Evolutionary conservation across 257 asterid species (phyloP).

Genomic region (Paraleonurus japonicus): DNA sequence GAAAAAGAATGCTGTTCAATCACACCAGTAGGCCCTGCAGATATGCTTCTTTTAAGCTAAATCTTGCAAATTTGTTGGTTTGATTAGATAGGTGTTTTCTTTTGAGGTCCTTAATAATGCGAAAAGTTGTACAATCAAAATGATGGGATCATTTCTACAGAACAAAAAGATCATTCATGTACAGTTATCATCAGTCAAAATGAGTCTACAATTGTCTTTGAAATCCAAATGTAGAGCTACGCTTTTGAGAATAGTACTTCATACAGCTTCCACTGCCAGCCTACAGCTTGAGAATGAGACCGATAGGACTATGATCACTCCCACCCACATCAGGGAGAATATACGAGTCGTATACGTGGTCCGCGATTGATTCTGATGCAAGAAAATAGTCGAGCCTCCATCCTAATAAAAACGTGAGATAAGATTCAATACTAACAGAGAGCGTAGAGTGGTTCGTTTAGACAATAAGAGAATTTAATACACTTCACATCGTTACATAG

Average conservation of each 20-base stretch:
- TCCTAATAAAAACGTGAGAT: slow-evolving; percentile 41
- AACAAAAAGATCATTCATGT: slow-evolving; percentile 4
- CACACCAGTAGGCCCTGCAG: neutral
- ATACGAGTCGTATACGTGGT: slow-evolving; percentile 73
- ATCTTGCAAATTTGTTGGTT: neutral
- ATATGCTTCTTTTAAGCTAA: neutral
- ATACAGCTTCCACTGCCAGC: neutral
- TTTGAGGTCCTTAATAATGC: neutral
- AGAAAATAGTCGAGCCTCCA: slow-evolving; percentile 98
- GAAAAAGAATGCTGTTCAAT: neutral
- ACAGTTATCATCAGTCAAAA: neutral
- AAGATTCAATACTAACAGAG: neutral
- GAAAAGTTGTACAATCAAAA: neutral
- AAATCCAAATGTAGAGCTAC: neutral
- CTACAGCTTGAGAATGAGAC: slow-evolving; percentile 74
- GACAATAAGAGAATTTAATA: neutral
- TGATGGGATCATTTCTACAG: neutral
- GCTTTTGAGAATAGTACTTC: neutral
- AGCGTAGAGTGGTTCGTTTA: neutral
- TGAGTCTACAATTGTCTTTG: neutral
- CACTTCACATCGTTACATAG: neutral
- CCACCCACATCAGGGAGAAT: slow-evolving; percentile 87
- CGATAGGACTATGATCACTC: slow-evolving; percentile 91
- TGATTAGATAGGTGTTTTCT: neutral
- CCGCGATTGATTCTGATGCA: slow-evolving; percentile 65